Evolutionary conservation across 345 rosid genomes (phyloP), one percentile per base, ranked within the genome.

Genomic region (Ceriops tagal): DNA sequence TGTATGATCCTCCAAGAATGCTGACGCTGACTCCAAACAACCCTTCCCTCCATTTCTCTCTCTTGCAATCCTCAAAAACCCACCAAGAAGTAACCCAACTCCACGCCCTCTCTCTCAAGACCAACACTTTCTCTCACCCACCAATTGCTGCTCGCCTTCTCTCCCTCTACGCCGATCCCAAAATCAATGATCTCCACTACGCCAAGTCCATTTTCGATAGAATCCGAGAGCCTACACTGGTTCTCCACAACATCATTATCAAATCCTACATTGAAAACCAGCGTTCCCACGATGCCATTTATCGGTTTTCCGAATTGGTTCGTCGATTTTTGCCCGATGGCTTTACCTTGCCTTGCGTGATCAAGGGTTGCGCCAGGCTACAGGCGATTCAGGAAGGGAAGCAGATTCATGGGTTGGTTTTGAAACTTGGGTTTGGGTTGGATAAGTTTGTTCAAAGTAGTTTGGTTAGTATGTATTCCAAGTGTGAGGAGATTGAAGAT

Each of bases 381-480:
- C 28, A 56, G 19, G 85, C 82, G 6, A 18, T 81, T 6, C 66
- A 71, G 37, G 92, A 88, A 80, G 92, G 92, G 53, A 76, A 67
- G 66, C 89, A 85, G 69, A 73, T 86, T 53, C 91, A 86, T 77
- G 91, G 85, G 30, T 68, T 86, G 76, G 79, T 71, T 26, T 2
- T 82, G 65, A 86, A 88, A 71, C 70, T 81, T 13, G 89, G 86
- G 57, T 79, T 80, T 28, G 72, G 76, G 7, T 68, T 71, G 2
- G 84, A 88, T 79, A 84, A 79, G 76, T 85, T 83, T 73, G 84
- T 86, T 46, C 81, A 76, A 80, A 80, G 85, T 57, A 83, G 88
- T 76, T 78, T 86, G 62, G 84, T 85, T n/a, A 83, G 79, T 35
- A 68, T 83, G 75, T 81, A 84, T 62, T 77, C 85, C 0, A 80